These are phyloP conservation scores for Penicillium macrosclerotiorum DNA, from an alignment of 495 filamentous ascomycete species.

Conservation along the genomic window DNA sequence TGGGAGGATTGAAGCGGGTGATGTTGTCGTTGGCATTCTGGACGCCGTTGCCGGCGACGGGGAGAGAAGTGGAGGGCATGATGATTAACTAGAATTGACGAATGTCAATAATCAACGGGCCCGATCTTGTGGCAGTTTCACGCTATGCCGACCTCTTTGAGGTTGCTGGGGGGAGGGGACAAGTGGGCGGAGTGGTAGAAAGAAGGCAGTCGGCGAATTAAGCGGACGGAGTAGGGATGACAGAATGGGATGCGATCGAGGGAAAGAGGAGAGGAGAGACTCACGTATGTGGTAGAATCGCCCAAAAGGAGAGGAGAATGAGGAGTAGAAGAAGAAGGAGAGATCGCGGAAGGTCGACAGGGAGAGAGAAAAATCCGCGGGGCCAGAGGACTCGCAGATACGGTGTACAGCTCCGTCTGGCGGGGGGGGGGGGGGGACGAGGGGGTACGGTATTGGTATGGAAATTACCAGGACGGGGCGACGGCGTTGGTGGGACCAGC, in stretches of 20 bases:
- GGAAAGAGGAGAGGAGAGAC: conserved; percentile 12
- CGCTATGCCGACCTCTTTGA: too few species aligned
- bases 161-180: too few species aligned
- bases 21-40: conserved; percentile 95
- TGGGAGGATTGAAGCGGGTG: conserved; percentile 90
- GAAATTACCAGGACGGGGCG: not conserved
- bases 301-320: conserved; percentile 19
- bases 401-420: conserved; percentile 32
- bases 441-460: not conserved
- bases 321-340: conserved; percentile 18
- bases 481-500: conserved; percentile 4
- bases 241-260: conserved; percentile 5
- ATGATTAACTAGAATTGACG: conserved; percentile 29
- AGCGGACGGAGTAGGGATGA: not conserved
- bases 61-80: conserved; percentile 49
- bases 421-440: not conserved
- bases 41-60: conserved; percentile 39
- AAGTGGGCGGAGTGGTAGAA: too few species aligned
- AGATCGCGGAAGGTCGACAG: conserved; percentile 15
- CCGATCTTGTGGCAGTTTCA: too few species aligned
- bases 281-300: conserved; percentile 18
- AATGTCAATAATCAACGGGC: too few species aligned
- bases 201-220: conserved; percentile 6
- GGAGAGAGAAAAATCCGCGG: conserved; percentile 27
- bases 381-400: conserved; percentile 34